Evolutionary conservation across 2,329 filamentous ascomycete species (phyloP), one percentile per base, ranked within the genome.

Genomic region (Apiospora arundinis): DNA sequence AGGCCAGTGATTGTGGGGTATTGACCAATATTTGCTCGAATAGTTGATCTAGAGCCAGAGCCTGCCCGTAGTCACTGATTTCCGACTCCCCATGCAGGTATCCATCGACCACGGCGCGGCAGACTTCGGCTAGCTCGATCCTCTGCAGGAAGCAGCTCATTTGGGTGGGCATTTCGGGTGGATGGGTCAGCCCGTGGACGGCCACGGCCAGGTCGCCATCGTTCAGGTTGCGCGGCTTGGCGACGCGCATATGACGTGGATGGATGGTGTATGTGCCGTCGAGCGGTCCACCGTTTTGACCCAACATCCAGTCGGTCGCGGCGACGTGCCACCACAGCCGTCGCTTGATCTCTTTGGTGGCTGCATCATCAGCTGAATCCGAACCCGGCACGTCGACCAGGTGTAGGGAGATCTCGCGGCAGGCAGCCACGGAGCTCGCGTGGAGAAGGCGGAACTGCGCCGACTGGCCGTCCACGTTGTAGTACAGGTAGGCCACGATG

Each of bases 281-380:
- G 1, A 81, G 76, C 0, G 79, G 79, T 12, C 78, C 80, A 9
- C 77, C 79, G 73, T 82, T 81, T 23, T 81, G 77, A 42, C 80
- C 78, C 11, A 83, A 72, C 73, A 84, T 77, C 83, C 82, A 84
- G 72, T 85, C 83, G 5, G 80, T 82, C 0, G 80, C 76, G 12
- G 79, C 79, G 7, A 85, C 76, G 72, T 84, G 83, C 83, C 84
- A 85, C 84, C 84, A 85, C 4, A 84, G 73, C 65, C 84, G 78
- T 23, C 84, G 77, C 52, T 81, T 83, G 48, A 82, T 78, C 70
- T 85, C 84, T 6, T 74, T 75, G 45, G 77, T 78, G 2, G 73
- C 72, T 25, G 72, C 70, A 23, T 76, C 78, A 9, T 78, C 74
- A 23, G 71, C 46, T 2, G 76, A 75, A 0, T 74, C 73, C 8